phyloP scores from a whole-genome alignment of 352 stramenopile species.

The Halophytophthora batemanensis region DNA sequence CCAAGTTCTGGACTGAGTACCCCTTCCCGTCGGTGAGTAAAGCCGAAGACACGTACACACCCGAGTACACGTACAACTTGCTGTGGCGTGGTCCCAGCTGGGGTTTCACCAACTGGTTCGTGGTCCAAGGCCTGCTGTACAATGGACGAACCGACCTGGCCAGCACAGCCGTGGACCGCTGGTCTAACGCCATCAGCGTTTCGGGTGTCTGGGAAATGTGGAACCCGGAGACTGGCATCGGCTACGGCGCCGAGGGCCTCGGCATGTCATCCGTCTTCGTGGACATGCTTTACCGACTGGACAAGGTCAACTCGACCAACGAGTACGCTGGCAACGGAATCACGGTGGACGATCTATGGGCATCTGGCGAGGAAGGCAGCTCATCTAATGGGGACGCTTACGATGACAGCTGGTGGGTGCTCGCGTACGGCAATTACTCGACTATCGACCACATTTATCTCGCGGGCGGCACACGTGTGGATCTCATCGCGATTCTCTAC shows the following conservation, averaged over 20 bases:
- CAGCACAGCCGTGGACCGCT: slow-evolving; percentile 16
- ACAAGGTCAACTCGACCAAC: slow-evolving; percentile 15
- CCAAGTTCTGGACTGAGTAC: slow-evolving; percentile 21
- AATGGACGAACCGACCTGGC: slow-evolving; percentile 8
- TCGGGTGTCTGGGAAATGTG: slow-evolving; percentile 22
- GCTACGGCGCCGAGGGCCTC: slow-evolving; percentile 19
- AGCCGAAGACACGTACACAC: slow-evolving; percentile 18
- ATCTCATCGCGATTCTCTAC: slow-evolving; percentile 18
- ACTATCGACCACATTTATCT: slow-evolving; percentile 19
- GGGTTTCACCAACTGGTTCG: slow-evolving; percentile 23
- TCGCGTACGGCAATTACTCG: slow-evolving; percentile 20
- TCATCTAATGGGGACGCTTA: slow-evolving; percentile 10
- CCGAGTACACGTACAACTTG: slow-evolving; percentile 21
- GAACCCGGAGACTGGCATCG: slow-evolving; percentile 19
- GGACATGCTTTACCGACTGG: slow-evolving; percentile 14
- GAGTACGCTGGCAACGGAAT: slow-evolving; percentile 19
- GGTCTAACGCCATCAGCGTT: slow-evolving; percentile 13
- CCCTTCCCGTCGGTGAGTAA: slow-evolving; percentile 20
- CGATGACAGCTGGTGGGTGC: slow-evolving; percentile 21
- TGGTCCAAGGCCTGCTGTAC: slow-evolving; percentile 19
- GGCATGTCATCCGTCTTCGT: slow-evolving; percentile 17
- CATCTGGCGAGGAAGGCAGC: slow-evolving; percentile 8
- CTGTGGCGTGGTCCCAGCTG: slow-evolving; percentile 17
- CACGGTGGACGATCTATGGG: slow-evolving; percentile 11
- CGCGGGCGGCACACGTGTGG: slow-evolving; percentile 15